Evolutionary conservation across 495 filamentous ascomycete species (phyloP), one percentile per base, ranked within the genome.

Genomic region (Delitschia confertaspora): DNA sequence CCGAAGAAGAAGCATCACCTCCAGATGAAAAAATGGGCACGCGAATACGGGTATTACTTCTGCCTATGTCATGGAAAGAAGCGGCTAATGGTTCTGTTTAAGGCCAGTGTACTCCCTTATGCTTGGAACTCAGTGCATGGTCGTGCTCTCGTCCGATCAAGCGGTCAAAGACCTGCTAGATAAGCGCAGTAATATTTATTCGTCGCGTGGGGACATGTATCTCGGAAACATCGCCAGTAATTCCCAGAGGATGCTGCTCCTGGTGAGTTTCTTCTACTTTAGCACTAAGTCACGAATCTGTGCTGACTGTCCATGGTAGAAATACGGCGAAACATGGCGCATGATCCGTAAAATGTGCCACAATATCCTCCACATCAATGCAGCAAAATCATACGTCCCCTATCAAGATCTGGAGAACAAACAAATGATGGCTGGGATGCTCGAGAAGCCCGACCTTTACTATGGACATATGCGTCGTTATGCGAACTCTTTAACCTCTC

Each of bases 361-460:
- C 55, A 54, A 62, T 14, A 48, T 71, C 3, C 59, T 73, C 27
- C 70, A 71, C 58, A 51, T 69, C 33, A 51, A 58, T 9, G 53
- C 49, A 6, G 48, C 63, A 3, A 46, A 50, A 34, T 53, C 33
- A 3, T 66, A 71, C 52, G 63, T 73, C 6, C 70, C 70, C 5
- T 73, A 73, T 56, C 70, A 73, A 51, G 60, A 68, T 32, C 63
- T 73, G 33, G 70, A 73, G 47, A 70, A 68, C 56, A 66, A 65
- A 53, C 58, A 64, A 35, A 69, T 73, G 69, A 57, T 73, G 6
- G 47, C 60, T 37, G 69, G 67, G 21, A 51, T 73, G 31, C 49
- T 69, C 5, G 60, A 61, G 9, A 40, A 55, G 17, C 58, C 58
- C 0, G 39, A 70, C 37, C 11, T 53, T 37, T 60, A 70, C 55